A percentile compares a stretch with the other conserved stretches of the same genome.
These are phyloP conservation scores for Gonium pectorale DNA, from an alignment of 139 green algal species.

Conservation along the genomic window DNA sequence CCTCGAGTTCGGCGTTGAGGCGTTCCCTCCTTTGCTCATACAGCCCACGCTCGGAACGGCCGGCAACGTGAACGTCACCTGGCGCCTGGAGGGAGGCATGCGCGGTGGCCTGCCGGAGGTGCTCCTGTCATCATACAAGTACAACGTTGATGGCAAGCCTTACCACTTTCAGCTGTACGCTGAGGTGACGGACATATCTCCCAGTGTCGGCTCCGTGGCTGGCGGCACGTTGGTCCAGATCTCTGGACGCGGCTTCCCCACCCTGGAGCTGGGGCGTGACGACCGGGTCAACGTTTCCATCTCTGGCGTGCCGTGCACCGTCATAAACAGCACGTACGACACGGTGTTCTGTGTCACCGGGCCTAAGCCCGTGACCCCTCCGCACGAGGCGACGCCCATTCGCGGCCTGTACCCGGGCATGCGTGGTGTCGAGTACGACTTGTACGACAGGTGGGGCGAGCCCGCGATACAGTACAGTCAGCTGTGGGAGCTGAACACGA, in stretches of 20 bases:
- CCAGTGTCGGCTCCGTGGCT: slow-evolving; percentile 31
- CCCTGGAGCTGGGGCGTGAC: neutral
- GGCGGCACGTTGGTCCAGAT: slow-evolving; percentile 45
- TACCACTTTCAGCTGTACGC: slow-evolving; percentile 63
- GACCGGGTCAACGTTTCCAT: slow-evolving; percentile 28
- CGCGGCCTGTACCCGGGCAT: slow-evolving; percentile 39
- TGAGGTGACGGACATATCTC: slow-evolving; percentile 39
- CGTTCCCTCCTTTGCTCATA: too few relatives aligned
- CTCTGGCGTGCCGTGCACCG: slow-evolving; percentile 37
- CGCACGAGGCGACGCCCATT: neutral
- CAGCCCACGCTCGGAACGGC: slow-evolving; percentile 45
- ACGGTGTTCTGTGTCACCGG: slow-evolving; percentile 42
- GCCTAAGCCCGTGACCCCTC: neutral
- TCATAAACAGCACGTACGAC: slow-evolving; percentile 48
- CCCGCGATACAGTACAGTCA: too few relatives aligned
- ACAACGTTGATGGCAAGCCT: slow-evolving; percentile 27
- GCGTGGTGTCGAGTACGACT: slow-evolving; percentile 44
- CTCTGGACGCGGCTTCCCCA: slow-evolving; percentile 49
- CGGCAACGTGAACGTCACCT: slow-evolving; percentile 18
- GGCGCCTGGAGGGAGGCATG: slow-evolving; percentile 51
- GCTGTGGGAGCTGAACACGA: slow-evolving; percentile 20
- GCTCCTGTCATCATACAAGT: neutral
- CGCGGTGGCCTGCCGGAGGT: slow-evolving; percentile 28
- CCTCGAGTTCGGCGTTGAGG: too few relatives aligned
- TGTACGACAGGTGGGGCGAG: slow-evolving; percentile 35